Evolutionary conservation across 202 grass and related monocot species (phyloP).

Genomic region (Schoenoplectus tabernaemontani): DNA sequence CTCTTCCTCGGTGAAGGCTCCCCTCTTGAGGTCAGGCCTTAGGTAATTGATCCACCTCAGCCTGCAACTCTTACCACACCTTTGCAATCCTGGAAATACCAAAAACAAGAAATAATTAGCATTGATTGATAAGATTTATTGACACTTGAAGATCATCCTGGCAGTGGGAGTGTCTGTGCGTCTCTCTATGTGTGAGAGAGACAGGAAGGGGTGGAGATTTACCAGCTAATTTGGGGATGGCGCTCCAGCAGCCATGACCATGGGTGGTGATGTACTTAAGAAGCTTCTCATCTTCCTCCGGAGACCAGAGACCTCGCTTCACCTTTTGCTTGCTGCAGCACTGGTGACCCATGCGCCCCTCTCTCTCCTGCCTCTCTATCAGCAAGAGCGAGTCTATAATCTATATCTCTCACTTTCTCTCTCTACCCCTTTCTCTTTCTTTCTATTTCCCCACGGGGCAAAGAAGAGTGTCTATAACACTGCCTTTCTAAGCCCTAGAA

Average conservation of each 20-base stretch:
- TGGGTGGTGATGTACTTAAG: slow-evolving; percentile 64
- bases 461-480: slow-evolving; percentile 24
- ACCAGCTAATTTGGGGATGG: slow-evolving; percentile 91
- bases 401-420: not conserved
- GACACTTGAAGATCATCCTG: too few species aligned
- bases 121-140: too few species aligned
- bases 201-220: not conserved
- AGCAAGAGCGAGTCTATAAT: not conserved
- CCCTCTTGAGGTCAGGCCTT: slow-evolving; percentile 84
- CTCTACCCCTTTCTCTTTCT: slow-evolving; percentile 3
- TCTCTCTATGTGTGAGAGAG: too few species aligned
- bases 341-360: slow-evolving; percentile 63
- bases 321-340: slow-evolving; percentile 99
- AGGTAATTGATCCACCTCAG: slow-evolving; percentile 99
- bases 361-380: not conserved
- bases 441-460: not conserved
- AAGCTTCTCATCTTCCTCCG: slow-evolving; percentile 95
- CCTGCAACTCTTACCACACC: slow-evolving; percentile 97
- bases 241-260: slow-evolving; percentile 97
- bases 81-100: slow-evolving; percentile 53
- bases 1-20: slow-evolving; percentile 78
- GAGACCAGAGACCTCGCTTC: slow-evolving; percentile 95
- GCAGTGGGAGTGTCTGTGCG: too few species aligned
- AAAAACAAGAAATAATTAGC: too few species aligned
- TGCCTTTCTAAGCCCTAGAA: slow-evolving; percentile 15